Evolutionary conservation across 208 protist genomes (phyloP), one percentile per base, ranked within the genome.

Genomic region (Acanthamoeba royreba): DNA sequence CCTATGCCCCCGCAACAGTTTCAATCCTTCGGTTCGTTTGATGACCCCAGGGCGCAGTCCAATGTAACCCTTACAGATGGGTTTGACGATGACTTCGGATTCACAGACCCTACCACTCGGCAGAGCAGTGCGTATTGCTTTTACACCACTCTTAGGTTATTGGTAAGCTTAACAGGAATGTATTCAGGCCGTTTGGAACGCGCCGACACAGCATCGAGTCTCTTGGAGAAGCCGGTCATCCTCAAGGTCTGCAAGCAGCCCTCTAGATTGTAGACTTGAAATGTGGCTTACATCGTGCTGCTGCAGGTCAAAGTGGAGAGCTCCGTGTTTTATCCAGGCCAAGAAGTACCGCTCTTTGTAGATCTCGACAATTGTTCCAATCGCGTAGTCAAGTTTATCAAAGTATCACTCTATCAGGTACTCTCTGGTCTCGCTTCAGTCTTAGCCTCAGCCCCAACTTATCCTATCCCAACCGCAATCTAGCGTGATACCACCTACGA

Each of bases 381-480:
- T 45, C 22, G 77, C 19, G 77, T 87, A n/a, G 77, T 87, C 77
- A 87, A 87, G 43, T 87, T 87, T 45, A 49, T 87, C 77, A 87
- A 87, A 38, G 77, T 58, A 2, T 42, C 77, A 15, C 47, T 87
- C 43, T n/a, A 55, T 15, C 40, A 55, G 42, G 77, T 87, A 8
- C 77, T n/a, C 19, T 61, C n/a, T 61, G 53, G n/a, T 61, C n/a
- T 61, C 53, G n/a, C 53, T 61, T 61, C 19, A 61, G n/a, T 61
- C n/a, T 61, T 19, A 28, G 77, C 31, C 47, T 15, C 25, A 13
- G 31, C 5, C 2, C 17, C 35, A 15, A 8, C 31, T 77, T 40
- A 25, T 55, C 13, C 13, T 55, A 19, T 55, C 49, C 19, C 13
- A 19, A 25, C 63, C 17, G 42, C 72, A 4, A 13, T 86, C 9